phyloP scores from a whole-genome alignment of 257 asterid genomes.

The Solanum tarapatanum region DNA sequence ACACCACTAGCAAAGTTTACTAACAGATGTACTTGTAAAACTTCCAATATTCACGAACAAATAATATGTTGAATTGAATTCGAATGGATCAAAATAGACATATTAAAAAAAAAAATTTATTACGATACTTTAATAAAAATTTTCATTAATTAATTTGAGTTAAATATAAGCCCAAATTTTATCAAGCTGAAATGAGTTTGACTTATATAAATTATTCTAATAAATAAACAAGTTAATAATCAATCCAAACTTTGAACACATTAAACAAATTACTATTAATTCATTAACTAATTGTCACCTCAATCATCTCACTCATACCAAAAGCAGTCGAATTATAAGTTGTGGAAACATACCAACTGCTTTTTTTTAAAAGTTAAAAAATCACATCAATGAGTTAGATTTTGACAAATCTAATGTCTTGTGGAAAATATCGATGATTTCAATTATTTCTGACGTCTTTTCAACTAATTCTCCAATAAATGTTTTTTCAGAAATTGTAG shows the following conservation, averaged over 20 bases:
- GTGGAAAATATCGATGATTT: not conserved
- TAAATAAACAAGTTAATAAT: not conserved
- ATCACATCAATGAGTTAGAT: not conserved
- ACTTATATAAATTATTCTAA: not conserved
- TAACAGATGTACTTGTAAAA: not conserved
- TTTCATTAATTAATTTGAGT: not conserved
- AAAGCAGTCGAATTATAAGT: not conserved
- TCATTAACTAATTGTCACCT: not conserved
- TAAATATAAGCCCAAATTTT: not conserved
- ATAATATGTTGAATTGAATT: too few species aligned
- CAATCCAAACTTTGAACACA: not conserved
- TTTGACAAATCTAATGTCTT: not conserved
- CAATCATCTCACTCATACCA: not conserved
- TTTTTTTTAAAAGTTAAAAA: not conserved
- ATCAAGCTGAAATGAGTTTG: too few species aligned
- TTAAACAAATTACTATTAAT: not conserved
- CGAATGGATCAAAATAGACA: not conserved
- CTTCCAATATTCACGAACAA: not conserved
- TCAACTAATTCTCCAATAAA: not conserved
- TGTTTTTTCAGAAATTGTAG: not conserved
- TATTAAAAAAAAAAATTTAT: not conserved
- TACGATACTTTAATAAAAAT: too few species aligned
- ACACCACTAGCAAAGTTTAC: not conserved
- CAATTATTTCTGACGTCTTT: not conserved
- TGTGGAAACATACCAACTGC: not conserved